These are phyloP conservation scores for Stephanocyclus meneghinianus DNA, from an alignment of 352 stramenopile genomes.

Conservation along the genomic window DNA sequence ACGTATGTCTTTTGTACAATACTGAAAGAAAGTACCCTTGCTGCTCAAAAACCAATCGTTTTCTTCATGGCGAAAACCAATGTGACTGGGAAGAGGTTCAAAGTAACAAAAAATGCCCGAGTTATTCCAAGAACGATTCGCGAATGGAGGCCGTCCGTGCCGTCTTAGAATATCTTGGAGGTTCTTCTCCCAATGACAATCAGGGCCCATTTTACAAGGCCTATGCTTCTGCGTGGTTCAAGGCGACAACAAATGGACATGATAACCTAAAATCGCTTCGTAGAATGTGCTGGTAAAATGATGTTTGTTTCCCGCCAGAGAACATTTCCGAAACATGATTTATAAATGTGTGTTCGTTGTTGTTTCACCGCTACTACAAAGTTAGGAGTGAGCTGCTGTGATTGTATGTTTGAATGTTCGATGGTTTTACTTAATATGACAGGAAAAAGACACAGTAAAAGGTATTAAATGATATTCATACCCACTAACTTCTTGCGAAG, in stretches of 20 bases:
- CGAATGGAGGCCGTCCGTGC: background rate
- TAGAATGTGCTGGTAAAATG: constrained; percentile 5
- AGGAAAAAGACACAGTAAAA: no score
- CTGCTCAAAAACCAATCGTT: constrained; percentile 20
- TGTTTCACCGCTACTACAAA: no score
- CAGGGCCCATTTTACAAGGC: constrained; percentile 50
- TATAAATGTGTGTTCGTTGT: no score
- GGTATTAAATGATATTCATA: no score
- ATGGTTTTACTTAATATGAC: no score
- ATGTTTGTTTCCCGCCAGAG: background rate
- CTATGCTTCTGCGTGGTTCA: constrained; percentile 53
- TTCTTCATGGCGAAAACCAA: constrained; percentile 13
- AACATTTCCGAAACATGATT: background rate
- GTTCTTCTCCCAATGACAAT: constrained; percentile 37
- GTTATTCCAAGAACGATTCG: background rate
- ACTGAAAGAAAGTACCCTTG: constrained; percentile 27
- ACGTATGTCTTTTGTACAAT: constrained; percentile 26
- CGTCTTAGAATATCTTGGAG: constrained; percentile 16
- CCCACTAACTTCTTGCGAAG: no score
- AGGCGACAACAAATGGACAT: constrained; percentile 52
- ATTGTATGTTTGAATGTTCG: no score
- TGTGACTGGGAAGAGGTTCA: constrained; percentile 10
- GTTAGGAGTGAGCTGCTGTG: background rate
- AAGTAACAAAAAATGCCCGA: constrained; percentile 19
- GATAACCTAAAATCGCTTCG: constrained; percentile 7